Base-by-base conservation (phyloP, 164 flowering plant species). In the Stephania yunnanensis region DNA sequence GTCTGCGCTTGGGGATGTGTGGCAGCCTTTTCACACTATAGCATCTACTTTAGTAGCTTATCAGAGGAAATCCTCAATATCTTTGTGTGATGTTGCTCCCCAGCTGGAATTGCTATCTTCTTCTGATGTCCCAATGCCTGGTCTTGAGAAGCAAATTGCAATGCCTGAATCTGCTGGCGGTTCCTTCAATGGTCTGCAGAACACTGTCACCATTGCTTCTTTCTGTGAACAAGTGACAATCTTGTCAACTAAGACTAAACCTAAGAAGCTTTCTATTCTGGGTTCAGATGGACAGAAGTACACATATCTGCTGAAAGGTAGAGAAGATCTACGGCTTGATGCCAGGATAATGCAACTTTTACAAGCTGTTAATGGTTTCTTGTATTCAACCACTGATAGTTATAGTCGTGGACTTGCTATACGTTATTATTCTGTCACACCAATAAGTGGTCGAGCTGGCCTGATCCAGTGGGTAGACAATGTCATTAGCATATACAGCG, bases 311-410 rank as follows among this genome's bases (percentile, higher is more conserved):
- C 78, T 95, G 77, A 95, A 95, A 87, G 99, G 99, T 46, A 83
- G 99, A 73, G 99, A 95, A 78, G 99, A 95, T 83, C 80, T 93
- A 77, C 97, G 99, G 61, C 98, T 95, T 80, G 99, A 95, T 92
- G 98, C 99, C 29, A 89, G 99, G 86, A 91, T 95, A 70, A 93
- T 95, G 99, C 99, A 95, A 84, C 83, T 95, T 69, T 83, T 95
- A 86, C 96, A 95, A 81, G 97, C 99, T 75, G 80, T 95, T 64
- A 88, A 95, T 79, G 84, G 89, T 64, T 88, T 91, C 83, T 78
- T 95, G 76, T 82, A 79, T 76, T 87, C 96, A 68, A 87, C 92
- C 78, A 72, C 88, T 78, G 85, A 81, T 69, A 83, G 88, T 70
- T 80, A 79, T 75, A 71, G 87, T 72, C 85, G 80, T 69, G 81